Percentiles rank a stretch among this genome's conserved stretches.
These are phyloP conservation scores for Aspergillus ostianus DNA, from an alignment of 495 filamentous ascomycete species.

Conservation along the genomic window DNA sequence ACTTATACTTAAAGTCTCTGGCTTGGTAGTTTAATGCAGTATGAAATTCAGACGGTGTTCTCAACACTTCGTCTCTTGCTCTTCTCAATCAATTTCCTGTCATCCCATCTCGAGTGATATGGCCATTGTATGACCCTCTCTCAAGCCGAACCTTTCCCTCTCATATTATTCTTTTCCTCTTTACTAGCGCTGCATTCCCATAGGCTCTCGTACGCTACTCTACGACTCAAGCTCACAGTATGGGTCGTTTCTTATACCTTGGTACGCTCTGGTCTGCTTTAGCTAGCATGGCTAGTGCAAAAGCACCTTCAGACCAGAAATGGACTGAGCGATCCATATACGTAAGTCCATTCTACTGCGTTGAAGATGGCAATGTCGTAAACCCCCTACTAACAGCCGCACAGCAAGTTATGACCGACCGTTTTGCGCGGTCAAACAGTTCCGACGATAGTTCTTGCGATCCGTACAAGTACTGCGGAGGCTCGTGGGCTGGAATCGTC, in stretches of 20 bases:
- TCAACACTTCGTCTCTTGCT: not conserved
- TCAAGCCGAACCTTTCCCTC: not conserved
- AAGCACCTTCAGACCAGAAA: conserved; percentile 6
- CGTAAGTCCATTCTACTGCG: not conserved
- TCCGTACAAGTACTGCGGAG: conserved; percentile 62
- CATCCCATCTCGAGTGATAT: not conserved
- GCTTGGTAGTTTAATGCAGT: too few relatives aligned
- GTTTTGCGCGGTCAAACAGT: conserved; percentile 61
- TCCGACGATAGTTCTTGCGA: conserved; percentile 47
- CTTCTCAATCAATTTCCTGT: not conserved
- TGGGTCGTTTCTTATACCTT: not conserved
- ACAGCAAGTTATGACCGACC: conserved; percentile 49
- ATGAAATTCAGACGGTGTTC: too few relatives aligned
- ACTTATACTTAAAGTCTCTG: not conserved
- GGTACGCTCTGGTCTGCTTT: not conserved
- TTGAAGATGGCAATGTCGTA: not conserved
- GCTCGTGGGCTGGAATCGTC: conserved; percentile 64
- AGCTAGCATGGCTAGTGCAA: conserved; percentile 2
- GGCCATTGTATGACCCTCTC: not conserved
- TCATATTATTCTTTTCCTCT: too few relatives aligned
- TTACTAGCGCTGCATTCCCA: too few relatives aligned
- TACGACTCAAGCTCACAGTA: too few relatives aligned
- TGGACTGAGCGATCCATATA: conserved; percentile 16
- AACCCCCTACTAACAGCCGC: not conserved
- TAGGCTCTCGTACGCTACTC: too few relatives aligned